Conservation (phyloP, 495 filamentous ascomycete genomes). For the Xylaria longipes region DNA sequence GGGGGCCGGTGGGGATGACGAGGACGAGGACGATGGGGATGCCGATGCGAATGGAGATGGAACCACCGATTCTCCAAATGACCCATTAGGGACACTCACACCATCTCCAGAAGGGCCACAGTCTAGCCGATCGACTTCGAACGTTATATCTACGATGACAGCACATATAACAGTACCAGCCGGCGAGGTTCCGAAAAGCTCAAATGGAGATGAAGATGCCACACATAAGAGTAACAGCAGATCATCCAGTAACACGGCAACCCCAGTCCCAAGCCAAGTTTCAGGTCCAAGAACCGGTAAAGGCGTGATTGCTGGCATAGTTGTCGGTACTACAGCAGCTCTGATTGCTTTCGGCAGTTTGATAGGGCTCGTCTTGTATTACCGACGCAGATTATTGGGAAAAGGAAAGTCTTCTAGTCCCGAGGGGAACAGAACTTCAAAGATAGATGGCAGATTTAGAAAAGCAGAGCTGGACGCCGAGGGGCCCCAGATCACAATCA, state of each 20-base stretch:
- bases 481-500: not conserved
- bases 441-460: not conserved
- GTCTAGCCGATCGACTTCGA: not conserved
- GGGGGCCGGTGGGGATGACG: no score
- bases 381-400: not conserved
- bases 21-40: no score
- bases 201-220: not conserved
- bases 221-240: not conserved
- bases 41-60: no score
- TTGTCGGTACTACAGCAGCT: not conserved
- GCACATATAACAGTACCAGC: not conserved
- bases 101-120: no score
- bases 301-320: not conserved
- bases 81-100: no score
- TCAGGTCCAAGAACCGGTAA: not conserved
- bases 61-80: no score
- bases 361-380: not conserved
- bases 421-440: not conserved
- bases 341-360: not conserved
- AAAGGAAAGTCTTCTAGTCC: not conserved
- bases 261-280: no score
- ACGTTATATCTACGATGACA: not conserved
- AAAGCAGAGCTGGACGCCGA: not conserved
- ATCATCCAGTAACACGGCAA: not conserved
- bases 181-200: not conserved